Conservation (phyloP, 768 basidiomycete species). For the Rubroboletus satanas region DNA sequence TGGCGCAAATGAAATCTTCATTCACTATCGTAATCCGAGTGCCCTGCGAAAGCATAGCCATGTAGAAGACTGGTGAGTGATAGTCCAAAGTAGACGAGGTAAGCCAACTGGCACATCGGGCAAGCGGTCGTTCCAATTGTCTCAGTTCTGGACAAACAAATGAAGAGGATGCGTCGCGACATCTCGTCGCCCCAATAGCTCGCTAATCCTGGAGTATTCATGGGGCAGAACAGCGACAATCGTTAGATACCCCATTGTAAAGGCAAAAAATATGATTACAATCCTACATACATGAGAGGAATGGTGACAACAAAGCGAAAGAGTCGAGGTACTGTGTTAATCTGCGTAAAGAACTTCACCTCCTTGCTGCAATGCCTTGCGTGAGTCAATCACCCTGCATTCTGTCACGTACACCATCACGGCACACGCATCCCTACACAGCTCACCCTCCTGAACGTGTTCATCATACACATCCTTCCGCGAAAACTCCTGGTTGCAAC, state of each 20-base stretch:
- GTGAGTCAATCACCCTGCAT: background rate
- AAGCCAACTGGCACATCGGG: too few relatives aligned
- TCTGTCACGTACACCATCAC: background rate
- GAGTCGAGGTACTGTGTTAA: background rate
- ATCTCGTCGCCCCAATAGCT: background rate
- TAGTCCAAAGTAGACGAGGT: background rate
- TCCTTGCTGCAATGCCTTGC: background rate
- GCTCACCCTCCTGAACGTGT: background rate
- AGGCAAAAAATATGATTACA: too few relatives aligned
- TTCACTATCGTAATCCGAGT: background rate
- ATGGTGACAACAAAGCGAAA: background rate
- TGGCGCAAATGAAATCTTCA: background rate
- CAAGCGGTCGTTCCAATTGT: background rate
- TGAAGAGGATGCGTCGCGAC: background rate
- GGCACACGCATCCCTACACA: background rate
- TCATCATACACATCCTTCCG: conserved; percentile 5
- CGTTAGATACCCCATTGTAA: background rate
- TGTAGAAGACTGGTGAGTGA: background rate
- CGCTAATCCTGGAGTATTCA: too few relatives aligned
- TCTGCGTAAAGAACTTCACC: background rate
- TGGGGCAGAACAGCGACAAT: background rate
- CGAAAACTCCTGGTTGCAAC: background rate
- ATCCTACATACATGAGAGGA: background rate
- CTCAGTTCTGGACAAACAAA: background rate
- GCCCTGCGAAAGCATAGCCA: background rate